A percentile compares a stretch with the other conserved stretches of the same genome.
phyloP scores from a whole-genome alignment of 75 land plant species.

The Sequoiadendron giganteum region DNA sequence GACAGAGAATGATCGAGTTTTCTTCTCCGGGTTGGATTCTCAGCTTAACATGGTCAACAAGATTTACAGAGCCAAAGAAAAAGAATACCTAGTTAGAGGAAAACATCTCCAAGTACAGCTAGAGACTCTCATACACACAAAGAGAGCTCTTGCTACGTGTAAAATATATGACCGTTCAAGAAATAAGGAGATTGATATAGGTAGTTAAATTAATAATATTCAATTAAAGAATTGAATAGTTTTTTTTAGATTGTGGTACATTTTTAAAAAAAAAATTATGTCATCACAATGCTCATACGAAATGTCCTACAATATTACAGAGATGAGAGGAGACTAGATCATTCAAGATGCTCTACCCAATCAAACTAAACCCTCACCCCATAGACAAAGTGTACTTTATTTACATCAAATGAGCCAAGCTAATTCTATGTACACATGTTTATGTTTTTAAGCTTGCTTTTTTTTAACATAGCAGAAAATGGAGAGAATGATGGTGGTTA shows the following conservation, averaged over 20 bases:
- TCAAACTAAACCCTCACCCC: too few species aligned
- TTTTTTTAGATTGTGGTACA: too few species aligned
- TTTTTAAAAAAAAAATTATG: too few species aligned
- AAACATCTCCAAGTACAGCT: slow-evolving; percentile 1
- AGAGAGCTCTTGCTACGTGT: not conserved
- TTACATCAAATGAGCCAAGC: not conserved
- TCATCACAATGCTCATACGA: too few species aligned
- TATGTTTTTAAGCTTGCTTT: not conserved
- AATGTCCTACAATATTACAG: too few species aligned
- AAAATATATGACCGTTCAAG: not conserved
- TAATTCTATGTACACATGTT: not conserved
- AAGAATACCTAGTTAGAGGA: not conserved
- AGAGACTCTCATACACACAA: not conserved
- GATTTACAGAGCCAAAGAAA: slow-evolving; percentile 35
- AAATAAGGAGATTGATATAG: not conserved
- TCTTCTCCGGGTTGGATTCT: slow-evolving; percentile 29
- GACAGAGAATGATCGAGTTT: slow-evolving; percentile 11
- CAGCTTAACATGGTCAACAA: slow-evolving; percentile 44
- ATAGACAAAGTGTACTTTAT: too few species aligned
- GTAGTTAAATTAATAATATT: not conserved
- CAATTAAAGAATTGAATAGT: too few species aligned
- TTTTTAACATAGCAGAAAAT: not conserved
- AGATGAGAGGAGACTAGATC: too few species aligned
- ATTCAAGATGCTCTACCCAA: too few species aligned
- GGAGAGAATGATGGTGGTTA: not conserved